Evolutionary conservation across 2,329 filamentous ascomycete genomes (phyloP), one percentile per base, ranked within the genome.

Genomic region (Dothidotthia symphoricarpi): DNA sequence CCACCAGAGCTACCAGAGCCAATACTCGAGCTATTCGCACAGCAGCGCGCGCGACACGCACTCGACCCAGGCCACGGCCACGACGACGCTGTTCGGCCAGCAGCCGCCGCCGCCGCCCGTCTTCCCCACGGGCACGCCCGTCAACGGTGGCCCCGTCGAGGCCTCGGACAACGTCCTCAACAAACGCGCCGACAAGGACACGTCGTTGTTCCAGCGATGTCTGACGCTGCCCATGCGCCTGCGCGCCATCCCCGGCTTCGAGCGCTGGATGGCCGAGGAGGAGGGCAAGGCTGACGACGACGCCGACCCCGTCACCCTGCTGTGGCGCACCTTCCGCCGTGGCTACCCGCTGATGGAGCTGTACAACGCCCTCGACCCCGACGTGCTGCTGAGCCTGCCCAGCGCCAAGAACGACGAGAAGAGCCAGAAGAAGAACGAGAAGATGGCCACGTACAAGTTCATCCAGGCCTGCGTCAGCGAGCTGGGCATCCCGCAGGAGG

Each of bases 131-230:
- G 45, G 64, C 31, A 68, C 69, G 12, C 67, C 68, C 35, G 54
- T 64, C 39, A 71, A 75, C 46, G 79, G 75, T 43, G 81, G 81
- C 30, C 80, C 80, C 43, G 79, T 90, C 45, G 73, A 88, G 57
- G 86, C 89, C 44, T 88, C 86, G 43, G 80, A 86, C 66, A 96
- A 95, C 68, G 95, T 98, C 66, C 95, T 98, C 75, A 98, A 98
- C 71, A 87, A 91, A 69, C 86, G 88, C 65, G 93, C 90, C 64
- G 90, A 95, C 66, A 90, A 93, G 51, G 88, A 87, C 39, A 80
- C 85, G 43, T 96, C 90, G 9, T 80, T 98, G 16, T 98, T 95
- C 69, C 91, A 97, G 69, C 95, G 95, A 67, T 97, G 93, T 66
- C 78, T 95, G 52, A 82, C 84, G 36, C 75, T 97, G 45, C 88